Evolutionary conservation across 2,329 filamentous ascomycete genomes (phyloP).

Genomic region (Emergomyces africanus): DNA sequence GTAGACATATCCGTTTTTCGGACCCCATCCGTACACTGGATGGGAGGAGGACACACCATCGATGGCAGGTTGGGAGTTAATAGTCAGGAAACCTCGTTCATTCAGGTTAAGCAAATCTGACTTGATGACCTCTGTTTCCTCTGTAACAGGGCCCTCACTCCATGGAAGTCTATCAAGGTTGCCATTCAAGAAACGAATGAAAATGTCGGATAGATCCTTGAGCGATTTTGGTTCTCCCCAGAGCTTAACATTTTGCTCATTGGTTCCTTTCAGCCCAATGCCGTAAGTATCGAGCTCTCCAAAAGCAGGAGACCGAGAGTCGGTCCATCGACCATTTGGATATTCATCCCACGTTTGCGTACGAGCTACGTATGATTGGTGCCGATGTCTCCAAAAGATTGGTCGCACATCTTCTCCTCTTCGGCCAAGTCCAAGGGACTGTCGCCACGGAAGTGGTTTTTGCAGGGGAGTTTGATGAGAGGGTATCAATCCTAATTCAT

Average conservation of each 20-base stretch:
- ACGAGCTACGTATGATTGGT: slow-evolving; percentile 86
- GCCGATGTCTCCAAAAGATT: slow-evolving; percentile 97
- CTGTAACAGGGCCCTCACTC: slow-evolving; percentile 80
- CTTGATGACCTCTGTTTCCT: slow-evolving; percentile 68
- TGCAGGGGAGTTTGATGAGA: slow-evolving; percentile 65
- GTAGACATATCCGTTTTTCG: slow-evolving; percentile 89
- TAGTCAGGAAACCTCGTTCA: slow-evolving; percentile 73
- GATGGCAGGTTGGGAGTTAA: slow-evolving; percentile 95
- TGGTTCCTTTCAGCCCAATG: slow-evolving; percentile 84
- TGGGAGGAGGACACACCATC: slow-evolving; percentile 82
- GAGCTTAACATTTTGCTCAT: slow-evolving; percentile 87
- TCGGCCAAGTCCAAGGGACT: slow-evolving; percentile 78
- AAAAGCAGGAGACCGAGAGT: slow-evolving; percentile 90
- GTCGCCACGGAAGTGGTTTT: slow-evolving; percentile 90
- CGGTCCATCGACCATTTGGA: slow-evolving; percentile 96
- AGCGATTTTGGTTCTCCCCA: slow-evolving; percentile 80
- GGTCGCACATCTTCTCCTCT: slow-evolving; percentile 91
- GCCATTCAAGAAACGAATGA: slow-evolving; percentile 72
- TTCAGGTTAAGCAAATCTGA: slow-evolving; percentile 70
- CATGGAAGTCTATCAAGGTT: slow-evolving; percentile 76
- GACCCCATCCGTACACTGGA: slow-evolving; percentile 85
- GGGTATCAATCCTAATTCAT: slow-evolving; percentile 74
- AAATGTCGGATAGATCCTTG: slow-evolving; percentile 68
- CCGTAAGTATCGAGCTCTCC: slow-evolving; percentile 92
- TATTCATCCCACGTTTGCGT: slow-evolving; percentile 99